phyloP scores from a whole-genome alignment of 2,329 filamentous ascomycete species.

The Fusarium stilboides region DNA sequence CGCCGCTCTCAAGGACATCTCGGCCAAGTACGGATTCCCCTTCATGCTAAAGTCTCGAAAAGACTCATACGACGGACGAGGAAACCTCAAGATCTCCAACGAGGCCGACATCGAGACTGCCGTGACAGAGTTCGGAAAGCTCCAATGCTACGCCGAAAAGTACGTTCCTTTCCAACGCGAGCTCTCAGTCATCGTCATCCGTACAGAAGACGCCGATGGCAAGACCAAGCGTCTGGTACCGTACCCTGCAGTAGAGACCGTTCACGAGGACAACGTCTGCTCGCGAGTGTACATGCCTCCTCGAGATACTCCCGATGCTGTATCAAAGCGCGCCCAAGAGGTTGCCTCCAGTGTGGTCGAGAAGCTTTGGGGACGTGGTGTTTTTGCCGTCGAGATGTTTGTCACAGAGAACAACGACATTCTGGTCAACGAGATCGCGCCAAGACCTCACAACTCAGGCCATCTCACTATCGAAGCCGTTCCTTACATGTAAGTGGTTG shows the following conservation, averaged over 20 bases:
- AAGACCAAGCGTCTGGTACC: constrained; percentile 70
- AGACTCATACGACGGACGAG: constrained; percentile 92
- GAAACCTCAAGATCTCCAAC: constrained; percentile 69
- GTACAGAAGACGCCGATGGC: constrained; percentile 79
- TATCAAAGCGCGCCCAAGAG: constrained; percentile 73
- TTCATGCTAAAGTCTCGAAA: constrained; percentile 94
- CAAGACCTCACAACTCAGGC: constrained; percentile 88
- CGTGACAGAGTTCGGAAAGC: constrained; percentile 75
- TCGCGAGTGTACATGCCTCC: constrained; percentile 92
- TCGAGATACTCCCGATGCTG: constrained; percentile 80
- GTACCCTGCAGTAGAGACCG: constrained; percentile 92
- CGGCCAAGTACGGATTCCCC: constrained; percentile 79
- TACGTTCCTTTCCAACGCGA: constrained; percentile 90
- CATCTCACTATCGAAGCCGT: constrained; percentile 97
- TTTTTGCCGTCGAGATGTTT: constrained; percentile 98
- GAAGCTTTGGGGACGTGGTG: constrained; percentile 87
- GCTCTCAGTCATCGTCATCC: constrained; percentile 93
- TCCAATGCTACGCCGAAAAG: constrained; percentile 89
- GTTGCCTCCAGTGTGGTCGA: constrained; percentile 70
- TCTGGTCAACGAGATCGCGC: constrained; percentile 89
- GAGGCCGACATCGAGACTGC: constrained; percentile 71
- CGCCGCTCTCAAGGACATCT: constrained; percentile 75
- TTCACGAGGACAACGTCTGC: constrained; percentile 96
- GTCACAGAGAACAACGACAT: constrained; percentile 79
- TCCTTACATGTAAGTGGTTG: constrained; percentile 67